Evolutionary conservation across 2,329 filamentous ascomycete species (phyloP), one percentile per base, ranked within the genome.

Genomic region (Penicillium sumatraense): DNA sequence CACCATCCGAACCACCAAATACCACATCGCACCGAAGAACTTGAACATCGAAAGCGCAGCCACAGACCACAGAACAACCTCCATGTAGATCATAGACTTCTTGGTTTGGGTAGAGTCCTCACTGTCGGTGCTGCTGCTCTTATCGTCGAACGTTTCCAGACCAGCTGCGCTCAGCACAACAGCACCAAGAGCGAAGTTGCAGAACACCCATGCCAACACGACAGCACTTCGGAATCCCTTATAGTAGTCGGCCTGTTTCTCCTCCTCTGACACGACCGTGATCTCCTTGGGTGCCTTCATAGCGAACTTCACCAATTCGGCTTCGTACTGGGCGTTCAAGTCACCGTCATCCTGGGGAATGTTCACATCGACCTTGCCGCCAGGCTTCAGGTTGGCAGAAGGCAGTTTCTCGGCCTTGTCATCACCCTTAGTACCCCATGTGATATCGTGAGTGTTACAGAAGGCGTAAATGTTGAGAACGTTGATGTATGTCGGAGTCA

Each of bases 391-490:
- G 65, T 88, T 93, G 65, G 95, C 93, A 0, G 88, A 91, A 1
- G 91, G 91, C 50, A 97, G 85, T 70, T 93, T 93, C 66, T 96
- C 92, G 6, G 93, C 84, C 75, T 96, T 97, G 78, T 97, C 93
- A 72, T 98, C 95, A 67, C 95, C 95, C 76, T 98, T 99, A 38
- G 95, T 99, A 69, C 93, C 93, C 93, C 93, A 97, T 3, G 93
- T 96, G 62, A 97, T 95, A 70, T 97, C 93, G 82, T 97, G 93
- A 23, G 93, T 96, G 77, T 97, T 97, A 78, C 93, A 98, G 78
- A 99, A 99, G 58, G 93, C 93, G 76, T 98, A 99, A 54, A 99
- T 95, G 80, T 98, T 99, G 68, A 99, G 87, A 56, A 98, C 93
- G 76, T 98, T 99, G 80, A 96, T 96, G 78, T 96, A 99, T 0